Evolutionary conservation across 352 stramenopile species (phyloP).

Genomic region (Phytopythium kandeliae): DNA sequence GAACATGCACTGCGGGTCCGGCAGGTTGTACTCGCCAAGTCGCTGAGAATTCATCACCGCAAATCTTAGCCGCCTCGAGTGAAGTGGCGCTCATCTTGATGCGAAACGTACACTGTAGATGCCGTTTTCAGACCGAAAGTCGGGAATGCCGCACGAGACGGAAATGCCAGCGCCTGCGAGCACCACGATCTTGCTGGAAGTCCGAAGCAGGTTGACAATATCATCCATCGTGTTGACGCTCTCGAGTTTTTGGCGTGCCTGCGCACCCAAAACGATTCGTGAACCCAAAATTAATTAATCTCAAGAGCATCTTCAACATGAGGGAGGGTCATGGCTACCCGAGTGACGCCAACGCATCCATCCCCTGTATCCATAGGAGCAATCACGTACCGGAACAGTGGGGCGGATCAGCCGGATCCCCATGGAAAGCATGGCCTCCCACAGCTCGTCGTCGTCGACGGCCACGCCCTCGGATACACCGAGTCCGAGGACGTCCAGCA

Average conservation of each 20-base stretch:
- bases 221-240: constrained; percentile 67
- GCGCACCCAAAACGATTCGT: constrained; percentile 2
- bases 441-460: constrained; percentile 77
- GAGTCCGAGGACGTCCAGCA: constrained; percentile 74
- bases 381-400: constrained; percentile 33
- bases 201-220: constrained; percentile 64
- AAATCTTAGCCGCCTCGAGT: too few species aligned
- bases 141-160: constrained; percentile 96
- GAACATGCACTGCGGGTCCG: constrained; percentile 86
- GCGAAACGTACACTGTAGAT: constrained; percentile 82
- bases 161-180: constrained; percentile 95
- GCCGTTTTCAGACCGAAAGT: constrained; percentile 95
- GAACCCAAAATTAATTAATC: constrained; percentile 6
- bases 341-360: constrained; percentile 3
- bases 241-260: constrained; percentile 43
- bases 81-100: too few species aligned
- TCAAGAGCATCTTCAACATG: constrained; percentile 5
- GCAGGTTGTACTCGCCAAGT: constrained; percentile 74
- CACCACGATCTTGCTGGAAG: constrained; percentile 88
- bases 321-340: not conserved
- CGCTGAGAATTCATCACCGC: constrained; percentile 23
- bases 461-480: constrained; percentile 72
- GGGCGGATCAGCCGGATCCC: constrained; percentile 76
- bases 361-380: not conserved
- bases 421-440: constrained; percentile 84